A percentile compares a stretch with the other conserved stretches of the same genome.
Conservation (phyloP, 208 protist genomes). For the Leishmania turanica region DNA sequence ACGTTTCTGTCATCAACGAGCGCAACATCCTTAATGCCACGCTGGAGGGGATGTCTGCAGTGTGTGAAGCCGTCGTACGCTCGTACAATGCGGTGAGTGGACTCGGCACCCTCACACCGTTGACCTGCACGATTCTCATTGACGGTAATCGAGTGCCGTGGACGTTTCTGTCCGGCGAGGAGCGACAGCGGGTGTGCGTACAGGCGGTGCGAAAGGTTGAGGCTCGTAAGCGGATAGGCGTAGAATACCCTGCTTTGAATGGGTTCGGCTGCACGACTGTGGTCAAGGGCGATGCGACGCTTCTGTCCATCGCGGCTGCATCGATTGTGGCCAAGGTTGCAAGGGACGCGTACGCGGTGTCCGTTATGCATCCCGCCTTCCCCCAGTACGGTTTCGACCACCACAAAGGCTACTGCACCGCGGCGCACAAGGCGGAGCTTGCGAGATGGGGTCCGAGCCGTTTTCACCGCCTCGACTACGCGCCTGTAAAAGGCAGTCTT, state of each 20-base stretch:
- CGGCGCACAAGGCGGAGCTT: constrained; percentile 31
- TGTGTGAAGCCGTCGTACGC: constrained; percentile 26
- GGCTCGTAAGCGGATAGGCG: constrained; percentile 23
- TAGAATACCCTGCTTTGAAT: constrained; percentile 22
- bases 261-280: constrained; percentile 29
- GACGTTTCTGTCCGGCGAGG: constrained; percentile 34
- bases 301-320: constrained; percentile 40
- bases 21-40: constrained; percentile 66
- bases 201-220: constrained; percentile 17
- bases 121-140: constrained; percentile 48
- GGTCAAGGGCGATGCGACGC: constrained; percentile 41
- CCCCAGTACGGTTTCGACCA: constrained; percentile 47
- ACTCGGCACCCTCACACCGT: constrained; percentile 10
- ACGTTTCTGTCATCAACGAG: constrained; percentile 35
- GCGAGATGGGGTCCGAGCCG: constrained; percentile 22
- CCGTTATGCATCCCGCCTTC: constrained; percentile 35
- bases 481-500: constrained; percentile 23
- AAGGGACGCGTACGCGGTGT: constrained; percentile 37
- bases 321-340: constrained; percentile 57
- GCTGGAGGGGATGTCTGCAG: constrained; percentile 55
- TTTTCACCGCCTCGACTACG: constrained; percentile 45
- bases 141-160: constrained; percentile 55
- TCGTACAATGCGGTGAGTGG: constrained; percentile 12
- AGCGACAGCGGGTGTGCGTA: constrained; percentile 3
- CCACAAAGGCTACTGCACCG: constrained; percentile 62